These are phyloP conservation scores for Fusarium gaditjirri DNA, from an alignment of 2,329 filamentous ascomycete species.

Conservation along the genomic window DNA sequence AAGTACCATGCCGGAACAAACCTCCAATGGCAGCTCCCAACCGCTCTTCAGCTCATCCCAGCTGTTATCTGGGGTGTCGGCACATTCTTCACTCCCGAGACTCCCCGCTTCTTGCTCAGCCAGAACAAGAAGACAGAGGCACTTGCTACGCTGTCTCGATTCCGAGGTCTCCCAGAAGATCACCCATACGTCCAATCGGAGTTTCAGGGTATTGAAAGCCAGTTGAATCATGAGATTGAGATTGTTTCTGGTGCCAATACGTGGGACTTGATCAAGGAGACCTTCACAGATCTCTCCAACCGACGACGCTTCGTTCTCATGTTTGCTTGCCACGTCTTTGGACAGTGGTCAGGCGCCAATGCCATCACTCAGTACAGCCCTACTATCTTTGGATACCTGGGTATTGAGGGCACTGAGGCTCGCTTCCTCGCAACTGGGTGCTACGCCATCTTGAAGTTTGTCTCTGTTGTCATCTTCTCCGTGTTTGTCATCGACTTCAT, in stretches of 20 bases:
- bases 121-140: slow-evolving; percentile 35
- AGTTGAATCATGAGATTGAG: slow-evolving; percentile 50
- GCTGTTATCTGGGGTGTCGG: slow-evolving; percentile 43
- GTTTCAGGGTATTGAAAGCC: slow-evolving; percentile 45
- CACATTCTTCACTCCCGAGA: slow-evolving; percentile 42
- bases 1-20: slow-evolving; percentile 39
- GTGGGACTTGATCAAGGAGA: slow-evolving; percentile 50
- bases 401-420: slow-evolving; percentile 37
- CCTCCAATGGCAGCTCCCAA: slow-evolving; percentile 45
- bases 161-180: slow-evolving; percentile 42
- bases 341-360: slow-evolving; percentile 46
- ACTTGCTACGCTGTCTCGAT: slow-evolving; percentile 29
- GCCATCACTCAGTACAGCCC: slow-evolving; percentile 47
- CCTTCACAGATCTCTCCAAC: slow-evolving; percentile 42
- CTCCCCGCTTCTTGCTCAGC: slow-evolving; percentile 41
- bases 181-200: slow-evolving; percentile 44
- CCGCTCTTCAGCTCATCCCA: slow-evolving; percentile 40
- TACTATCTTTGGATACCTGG: slow-evolving; percentile 46
- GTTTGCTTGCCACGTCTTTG: slow-evolving; percentile 45
- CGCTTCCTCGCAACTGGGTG: slow-evolving; percentile 42
- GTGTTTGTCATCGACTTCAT: slow-evolving; percentile 48
- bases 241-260: slow-evolving; percentile 45
- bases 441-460: slow-evolving; percentile 46
- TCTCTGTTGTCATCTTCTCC: slow-evolving; percentile 43
- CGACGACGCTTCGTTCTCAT: slow-evolving; percentile 47